Conservation (phyloP, 768 basidiomycete species). For the Tremella fuciformis region DNA sequence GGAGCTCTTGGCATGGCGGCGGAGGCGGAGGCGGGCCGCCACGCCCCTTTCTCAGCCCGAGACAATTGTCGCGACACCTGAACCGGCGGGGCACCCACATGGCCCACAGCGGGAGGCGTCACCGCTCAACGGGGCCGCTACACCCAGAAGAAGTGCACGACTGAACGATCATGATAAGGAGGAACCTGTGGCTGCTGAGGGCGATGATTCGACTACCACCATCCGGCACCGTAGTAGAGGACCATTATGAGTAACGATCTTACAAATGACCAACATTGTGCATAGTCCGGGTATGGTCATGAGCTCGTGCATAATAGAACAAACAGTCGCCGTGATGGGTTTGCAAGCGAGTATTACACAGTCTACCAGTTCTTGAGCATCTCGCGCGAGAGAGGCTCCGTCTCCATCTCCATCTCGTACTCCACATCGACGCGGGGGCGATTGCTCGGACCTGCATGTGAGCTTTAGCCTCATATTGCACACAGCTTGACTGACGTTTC, state of each 20-base stretch:
- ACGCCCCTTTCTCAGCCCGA: background rate
- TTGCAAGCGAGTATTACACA: too few relatives aligned
- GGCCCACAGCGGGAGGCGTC: too few relatives aligned
- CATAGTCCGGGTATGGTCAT: background rate
- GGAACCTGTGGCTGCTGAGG: too few relatives aligned
- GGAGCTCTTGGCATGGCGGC: constrained; percentile 67
- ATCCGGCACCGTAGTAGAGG: too few relatives aligned
- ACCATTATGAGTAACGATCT: too few relatives aligned
- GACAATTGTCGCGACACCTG: too few relatives aligned
- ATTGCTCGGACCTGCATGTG: constrained; percentile 12
- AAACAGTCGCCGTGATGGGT: background rate
- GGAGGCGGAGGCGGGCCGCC: constrained; percentile 17
- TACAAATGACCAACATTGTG: too few relatives aligned
- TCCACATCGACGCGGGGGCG: constrained; percentile 83
- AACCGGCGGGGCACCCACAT: too few relatives aligned
- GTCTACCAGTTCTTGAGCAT: constrained; percentile 53
- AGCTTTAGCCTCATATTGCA: background rate
- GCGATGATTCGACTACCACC: too few relatives aligned
- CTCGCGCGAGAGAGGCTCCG: constrained; percentile 58
- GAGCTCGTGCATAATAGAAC: background rate
- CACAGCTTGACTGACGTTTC: constrained; percentile 28
- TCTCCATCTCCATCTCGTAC: constrained; percentile 92
- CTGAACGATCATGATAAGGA: too few relatives aligned
- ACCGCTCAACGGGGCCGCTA: too few relatives aligned
- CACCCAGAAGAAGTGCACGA: too few relatives aligned